Base-by-base conservation (phyloP, 805 yeast genomes). In the Candida sakaeoensis region DNA sequence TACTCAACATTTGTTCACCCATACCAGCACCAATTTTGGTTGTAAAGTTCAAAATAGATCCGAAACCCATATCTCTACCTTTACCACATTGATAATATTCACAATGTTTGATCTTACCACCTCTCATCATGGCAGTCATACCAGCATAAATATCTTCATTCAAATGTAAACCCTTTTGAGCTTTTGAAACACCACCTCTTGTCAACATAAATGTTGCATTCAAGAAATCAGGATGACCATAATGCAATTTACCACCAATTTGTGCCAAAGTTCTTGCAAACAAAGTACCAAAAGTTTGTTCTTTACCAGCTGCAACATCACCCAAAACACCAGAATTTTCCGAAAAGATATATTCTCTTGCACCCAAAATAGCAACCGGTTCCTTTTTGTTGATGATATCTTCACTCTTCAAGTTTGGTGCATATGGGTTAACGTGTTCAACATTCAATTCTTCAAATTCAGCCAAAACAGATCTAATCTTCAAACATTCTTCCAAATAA, bases 101-200 rank as follows among this genome's bases (percentile, higher is more conserved):
- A 57, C 87, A 81, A 53, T 85, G 93, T 53, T 83, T 82, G 49
- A 85, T 85, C 49, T 86, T 64, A n/a, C 93, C 95, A 31, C 93
- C 93, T 50, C 93, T 72, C 48, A 82, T 60, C 40, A 82, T 54
- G 2, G 89, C 91, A 57, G 75, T 84, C 80, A 85, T 85, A 40
- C 93, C 95, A 17, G 93, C 93, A 59, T 84, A 85, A 37, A 85
- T 85, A 63, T 85, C 95, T 60, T 85, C 95, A 58, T 85, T 85
- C 57, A 85, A 70, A 58, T 85, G 93, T 44, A 85, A 68, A 5
- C 93, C 91, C 51, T 80, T 80, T 55, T 85, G 93, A 8, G 91
- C 89, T 57, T 85, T 85, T 1, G 93, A 85, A 18, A 85, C 88
- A 41, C 95, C 95, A 23, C 95, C 95, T 62, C 95, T 69, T 2